Evolutionary conservation across 2,329 filamentous ascomycete species (phyloP).

Genomic region (Fusarium subglutinans): DNA sequence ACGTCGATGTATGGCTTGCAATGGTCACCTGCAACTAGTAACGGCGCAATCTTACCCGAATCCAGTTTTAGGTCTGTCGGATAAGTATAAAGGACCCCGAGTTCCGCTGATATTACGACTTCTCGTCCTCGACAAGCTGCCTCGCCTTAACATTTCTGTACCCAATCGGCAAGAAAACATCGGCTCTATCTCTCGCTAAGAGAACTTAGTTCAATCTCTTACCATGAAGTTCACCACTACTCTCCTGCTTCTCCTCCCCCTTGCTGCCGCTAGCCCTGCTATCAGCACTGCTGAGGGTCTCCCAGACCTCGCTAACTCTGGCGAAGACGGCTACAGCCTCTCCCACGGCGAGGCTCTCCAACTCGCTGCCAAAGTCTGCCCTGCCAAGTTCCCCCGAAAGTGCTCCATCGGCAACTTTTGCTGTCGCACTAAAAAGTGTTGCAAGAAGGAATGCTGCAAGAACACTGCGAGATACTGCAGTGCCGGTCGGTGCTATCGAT

Average conservation of each 20-base stretch:
- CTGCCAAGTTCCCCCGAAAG: conserved; percentile 19
- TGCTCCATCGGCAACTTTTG: conserved; percentile 7
- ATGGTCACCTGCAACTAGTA: not conserved
- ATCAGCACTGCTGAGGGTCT: conserved; percentile 10
- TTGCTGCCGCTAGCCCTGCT: not conserved
- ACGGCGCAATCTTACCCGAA: not conserved
- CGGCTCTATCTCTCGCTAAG: too few relatives aligned
- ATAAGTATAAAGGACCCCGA: not conserved
- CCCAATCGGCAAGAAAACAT: too few relatives aligned
- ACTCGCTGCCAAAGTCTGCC: conserved; percentile 9
- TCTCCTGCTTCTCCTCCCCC: not conserved
- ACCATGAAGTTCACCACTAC: not conserved
- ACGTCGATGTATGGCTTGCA: rapidly evolving
- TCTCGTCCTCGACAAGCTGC: not conserved
- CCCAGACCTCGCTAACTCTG: conserved; percentile 5
- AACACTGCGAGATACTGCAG: conserved; percentile 14
- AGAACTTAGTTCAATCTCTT: too few relatives aligned
- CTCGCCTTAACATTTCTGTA: too few relatives aligned
- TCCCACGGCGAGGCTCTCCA: not conserved
- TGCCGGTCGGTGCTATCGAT: not conserved
- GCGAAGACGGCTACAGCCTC: not conserved
- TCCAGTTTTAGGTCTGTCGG: not conserved
- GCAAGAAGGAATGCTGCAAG: conserved; percentile 22
- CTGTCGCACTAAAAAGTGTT: conserved; percentile 22
- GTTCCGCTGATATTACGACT: too few relatives aligned